Base-by-base conservation (phyloP, 805 yeast species). In the Jamesozyma lodderae region DNA sequence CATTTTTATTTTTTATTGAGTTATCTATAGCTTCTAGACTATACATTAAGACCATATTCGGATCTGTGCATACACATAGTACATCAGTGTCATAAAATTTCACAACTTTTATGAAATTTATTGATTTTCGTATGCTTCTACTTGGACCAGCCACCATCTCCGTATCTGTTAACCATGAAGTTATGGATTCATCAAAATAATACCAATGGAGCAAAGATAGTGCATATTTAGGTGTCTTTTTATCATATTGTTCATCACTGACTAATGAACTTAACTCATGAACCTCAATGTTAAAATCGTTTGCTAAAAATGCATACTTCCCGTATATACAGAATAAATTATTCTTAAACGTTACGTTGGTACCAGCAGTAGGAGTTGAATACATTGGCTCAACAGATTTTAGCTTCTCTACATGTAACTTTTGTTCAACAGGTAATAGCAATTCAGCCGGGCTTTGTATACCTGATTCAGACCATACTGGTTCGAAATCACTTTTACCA, bases 21-120 rank as follows among this genome's bases (percentile, higher is more conserved):
- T 33, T 21, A 37, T 28, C 31, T 17, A 35, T 18, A 9, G 32
- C 16, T 24, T 53, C 55, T 2, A 67, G 40, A 36, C 64, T 53
- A 48, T 48, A 65, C 0, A 79, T 41, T 34, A 70, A 41, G 0
- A 68, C 63, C 6, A 70, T 47, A 0, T 85, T 85, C 52, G 75
- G 76, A 49, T 79, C 85, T 13, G 64, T 46, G 33, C 79, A 73
- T 3, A 65, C 66, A 1, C 64, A 68, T 6, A 81, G 41, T 0
- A 72, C 69, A 38, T 70, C 72, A 14, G 51, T 48, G 1, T 58
- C 64, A 17, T 57, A 43, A 41, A 75, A 64, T 17, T 38, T 45
- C 0, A 56, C 59, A 6, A 63, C 44, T 37, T 66, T 72, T 31
- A 79, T 36, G 45, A 53, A 70, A 45, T 80, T 80, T 17, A 79